phyloP scores from a whole-genome alignment of 805 yeast genomes.

The Clavispora santaluciae region DNA sequence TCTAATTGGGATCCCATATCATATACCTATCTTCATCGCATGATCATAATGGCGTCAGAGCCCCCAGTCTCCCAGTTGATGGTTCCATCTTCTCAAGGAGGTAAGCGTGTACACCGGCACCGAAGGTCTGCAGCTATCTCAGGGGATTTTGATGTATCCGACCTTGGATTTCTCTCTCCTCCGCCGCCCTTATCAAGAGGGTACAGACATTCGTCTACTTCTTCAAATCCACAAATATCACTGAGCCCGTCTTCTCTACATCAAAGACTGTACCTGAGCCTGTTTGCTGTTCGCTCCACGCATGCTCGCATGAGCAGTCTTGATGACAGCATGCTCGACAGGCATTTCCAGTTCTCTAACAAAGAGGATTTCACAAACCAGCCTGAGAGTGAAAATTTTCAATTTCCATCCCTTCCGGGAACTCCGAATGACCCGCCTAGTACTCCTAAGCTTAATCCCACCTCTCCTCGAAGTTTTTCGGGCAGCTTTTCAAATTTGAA shows the following conservation, averaged over 20 bases:
- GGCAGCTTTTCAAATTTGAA: slow-evolving; percentile 18
- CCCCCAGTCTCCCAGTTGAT: slow-evolving; percentile 3
- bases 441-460: slow-evolving; percentile 3
- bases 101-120: slow-evolving; percentile 52
- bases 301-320: slow-evolving; percentile 1
- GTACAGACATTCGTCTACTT: slow-evolving; percentile 4
- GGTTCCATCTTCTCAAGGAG: slow-evolving; percentile 3
- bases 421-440: slow-evolving; percentile 1
- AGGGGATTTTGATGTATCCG: slow-evolving; percentile 66
- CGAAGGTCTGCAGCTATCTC: slow-evolving; percentile 85
- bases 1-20: background rate
- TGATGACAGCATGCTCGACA: slow-evolving; percentile 18
- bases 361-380: slow-evolving; percentile 30
- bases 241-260: slow-evolving; percentile 1
- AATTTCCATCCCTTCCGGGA: slow-evolving; percentile 22
- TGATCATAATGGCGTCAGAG: slow-evolving; percentile 3
- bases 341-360: slow-evolving; percentile 29
- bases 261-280: slow-evolving; percentile 9
- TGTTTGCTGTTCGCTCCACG: slow-evolving; percentile 4
- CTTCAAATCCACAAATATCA: slow-evolving; percentile 2
- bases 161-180: slow-evolving; percentile 33
- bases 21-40: background rate
- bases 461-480: slow-evolving; percentile 1
- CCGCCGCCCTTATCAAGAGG: slow-evolving; percentile 8
- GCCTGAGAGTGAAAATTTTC: slow-evolving; percentile 17